phyloP scores from a whole-genome alignment of 768 basidiomycete species.

The Mycena leptocephala region DNA sequence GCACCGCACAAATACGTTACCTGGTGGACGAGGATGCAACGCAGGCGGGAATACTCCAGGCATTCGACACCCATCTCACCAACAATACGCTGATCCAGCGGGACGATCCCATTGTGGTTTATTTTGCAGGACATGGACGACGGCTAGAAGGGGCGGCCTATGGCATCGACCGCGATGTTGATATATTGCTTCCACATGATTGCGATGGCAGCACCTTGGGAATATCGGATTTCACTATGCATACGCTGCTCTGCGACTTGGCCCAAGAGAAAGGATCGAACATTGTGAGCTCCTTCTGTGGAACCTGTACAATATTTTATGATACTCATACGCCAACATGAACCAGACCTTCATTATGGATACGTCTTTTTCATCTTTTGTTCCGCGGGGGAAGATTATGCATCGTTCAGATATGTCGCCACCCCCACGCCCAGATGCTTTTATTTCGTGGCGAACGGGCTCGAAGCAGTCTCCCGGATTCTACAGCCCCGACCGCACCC shows the following conservation, averaged over 20 bases:
- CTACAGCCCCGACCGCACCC: neutral
- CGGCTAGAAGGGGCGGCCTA: neutral
- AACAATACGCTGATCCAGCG: neutral
- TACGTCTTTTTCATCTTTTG: neutral
- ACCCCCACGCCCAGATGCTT: neutral
- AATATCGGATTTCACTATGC: neutral
- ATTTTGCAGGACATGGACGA: conserved; percentile 1
- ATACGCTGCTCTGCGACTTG: neutral
- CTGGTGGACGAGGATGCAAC: neutral
- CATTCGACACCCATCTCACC: neutral
- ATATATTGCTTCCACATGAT: neutral
- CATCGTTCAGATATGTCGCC: conserved; percentile 5
- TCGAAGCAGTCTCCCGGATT: neutral
- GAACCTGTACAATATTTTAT: neutral
- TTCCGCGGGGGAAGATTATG: neutral
- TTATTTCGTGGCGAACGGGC: neutral
- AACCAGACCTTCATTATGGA: conserved; percentile 8
- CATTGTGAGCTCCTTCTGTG: neutral
- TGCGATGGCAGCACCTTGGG: neutral
- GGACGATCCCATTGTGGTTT: neutral
- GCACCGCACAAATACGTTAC: neutral
- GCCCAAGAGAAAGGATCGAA: neutral
- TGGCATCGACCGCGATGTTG: neutral
- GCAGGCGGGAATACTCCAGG: neutral
- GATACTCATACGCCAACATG: neutral